Evolutionary conservation across 176 grass and related monocot genomes (phyloP), one percentile per base, ranked within the genome.

Genomic region (Eleusine indica): DNA sequence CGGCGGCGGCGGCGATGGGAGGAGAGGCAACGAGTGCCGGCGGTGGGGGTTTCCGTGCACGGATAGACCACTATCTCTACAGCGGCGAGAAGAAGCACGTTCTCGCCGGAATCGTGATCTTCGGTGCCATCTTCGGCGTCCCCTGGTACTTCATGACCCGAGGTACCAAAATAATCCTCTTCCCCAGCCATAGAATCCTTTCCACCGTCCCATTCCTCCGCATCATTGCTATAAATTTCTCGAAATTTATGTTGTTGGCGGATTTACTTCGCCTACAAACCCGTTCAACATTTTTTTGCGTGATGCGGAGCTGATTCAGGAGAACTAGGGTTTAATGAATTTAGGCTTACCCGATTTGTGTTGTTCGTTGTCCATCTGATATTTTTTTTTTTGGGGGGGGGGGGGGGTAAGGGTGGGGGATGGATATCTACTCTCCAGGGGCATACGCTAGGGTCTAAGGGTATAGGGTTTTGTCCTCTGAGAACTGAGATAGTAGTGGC

Each of bases 1-100:
- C 32, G 18, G 60, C 48, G 28, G 83, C 73, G 68, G 80, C 87
- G 80, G 83, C 17, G 71, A 80, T 86, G 83, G 77, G 82, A 28
- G 79, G 88, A 71, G 73, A 41, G 22, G 72, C 80, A 29, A 83
- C 71, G 67, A 53, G 80, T 48, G 80, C 68, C 47, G 77, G 89
- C 75, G 76, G 83, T 4, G 84, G 80, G 2, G 86, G 88, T 2
- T 93, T 96, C 77, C 85, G 91, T 38, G 69, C 90, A 19, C 76
- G 87, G 61, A 25, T 95, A 29, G 95, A 95, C 16, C 89, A 91
- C 90, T 91, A 82, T 76, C 70, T 98, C 37, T 98, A 95, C 83
- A 98, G 95, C 60, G 95, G 95, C 58, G 89, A 98, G 70, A 91
- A 90, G 88, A 98, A 95, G 92, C 95, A 98, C 78, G 92, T 98